A percentile compares a stretch with the other conserved stretches of the same genome.
Evolutionary conservation across 2,329 filamentous ascomycete genomes (phyloP).

Genomic region (Fusarium buharicum): DNA sequence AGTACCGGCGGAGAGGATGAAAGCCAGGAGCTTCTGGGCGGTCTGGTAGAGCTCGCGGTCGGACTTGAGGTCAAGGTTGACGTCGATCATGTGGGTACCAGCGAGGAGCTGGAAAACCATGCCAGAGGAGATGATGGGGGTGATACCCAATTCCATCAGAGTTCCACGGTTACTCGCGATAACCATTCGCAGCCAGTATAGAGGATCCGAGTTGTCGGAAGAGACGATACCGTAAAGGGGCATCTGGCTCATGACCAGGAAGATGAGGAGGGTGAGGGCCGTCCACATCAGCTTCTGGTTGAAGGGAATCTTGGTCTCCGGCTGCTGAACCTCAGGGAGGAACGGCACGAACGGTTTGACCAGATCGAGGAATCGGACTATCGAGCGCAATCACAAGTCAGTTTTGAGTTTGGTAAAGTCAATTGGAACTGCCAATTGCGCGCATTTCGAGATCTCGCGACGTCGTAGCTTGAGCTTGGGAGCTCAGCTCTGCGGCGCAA

Average conservation of each 20-base stretch:
- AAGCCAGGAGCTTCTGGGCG: constrained; percentile 97
- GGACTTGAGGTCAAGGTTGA: constrained; percentile 99
- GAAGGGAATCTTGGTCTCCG: constrained; percentile 98
- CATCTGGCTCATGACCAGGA: constrained; percentile 99
- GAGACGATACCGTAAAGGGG: constrained; percentile 99
- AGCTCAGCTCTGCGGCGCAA: constrained; percentile 39
- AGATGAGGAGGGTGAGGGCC: constrained; percentile 93
- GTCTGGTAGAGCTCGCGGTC: constrained; percentile 99
- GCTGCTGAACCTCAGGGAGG: constrained; percentile 98
- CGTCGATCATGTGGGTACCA: constrained; percentile 99
- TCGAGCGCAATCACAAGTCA: constrained; percentile 41
- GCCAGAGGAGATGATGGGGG: constrained; percentile 98
- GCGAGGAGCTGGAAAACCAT: constrained; percentile 99
- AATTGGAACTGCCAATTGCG: constrained; percentile 43
- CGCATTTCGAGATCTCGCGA: constrained; percentile 34
- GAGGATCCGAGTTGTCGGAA: constrained; percentile 95
- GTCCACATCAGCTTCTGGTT: constrained; percentile 99
- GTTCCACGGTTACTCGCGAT: constrained; percentile 98
- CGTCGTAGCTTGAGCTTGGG: constrained; percentile 21
- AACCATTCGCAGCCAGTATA: constrained; percentile 99
- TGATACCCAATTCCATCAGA: constrained; percentile 95
- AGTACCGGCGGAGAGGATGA: constrained; percentile 97
- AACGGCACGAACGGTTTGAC: constrained; percentile 99
- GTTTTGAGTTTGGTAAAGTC: constrained; percentile 32
- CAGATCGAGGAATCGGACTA: constrained; percentile 99